Base-by-base conservation (phyloP, 768 basidiomycete species). In the Termitomyces heimii region DNA sequence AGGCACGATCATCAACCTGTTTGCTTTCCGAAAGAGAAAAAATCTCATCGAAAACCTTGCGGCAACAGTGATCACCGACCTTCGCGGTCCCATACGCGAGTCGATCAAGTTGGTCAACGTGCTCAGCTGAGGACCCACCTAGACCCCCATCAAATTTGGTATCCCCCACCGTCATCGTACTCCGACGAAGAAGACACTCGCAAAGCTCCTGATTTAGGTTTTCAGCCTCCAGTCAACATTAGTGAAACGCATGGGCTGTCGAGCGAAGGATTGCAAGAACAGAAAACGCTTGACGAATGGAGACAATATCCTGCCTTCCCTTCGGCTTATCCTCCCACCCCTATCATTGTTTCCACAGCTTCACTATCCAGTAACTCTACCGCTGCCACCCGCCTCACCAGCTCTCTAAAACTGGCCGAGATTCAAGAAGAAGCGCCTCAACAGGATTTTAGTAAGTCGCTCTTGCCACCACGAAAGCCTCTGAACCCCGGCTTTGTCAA, bases 321-420 rank as follows among this genome's bases (percentile, higher is more conserved):
- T 31, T 83, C 89, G 5, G 89, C 89, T 34, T 91, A 91, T 64
- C 88, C 88, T 9, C 76, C 86, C 0, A 89, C 86, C 14, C 88
- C 87, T 12, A 62, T 82, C n/a, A 72, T 72, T 22, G 68, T 70
- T 20, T 46, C 62, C 18, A 68, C 75, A 3, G 63, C 73, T 26
- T 68, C 65, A 20, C 71, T 74, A 13, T 56, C 60, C 26, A 52
- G 26, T 32, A 44, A 52, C 20, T 54, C 55, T 45, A 7, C 43
- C 22, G n/a, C 53, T 31, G 34, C 49, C 18, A 26, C 50, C 44
- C 54, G 40, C 18, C n/a, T 61, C 37, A 14, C 57, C 5, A 47
- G 52, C 58, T 24, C 65, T 63, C 31, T 68, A 67, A 31, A 35
- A 9, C 44, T 62, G 35, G 69, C 75, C 37, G 65, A 70, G 46